These are phyloP conservation scores for Arachnomyces sp. DNA, from an alignment of 2,329 filamentous ascomycete genomes.

Conservation along the genomic window DNA sequence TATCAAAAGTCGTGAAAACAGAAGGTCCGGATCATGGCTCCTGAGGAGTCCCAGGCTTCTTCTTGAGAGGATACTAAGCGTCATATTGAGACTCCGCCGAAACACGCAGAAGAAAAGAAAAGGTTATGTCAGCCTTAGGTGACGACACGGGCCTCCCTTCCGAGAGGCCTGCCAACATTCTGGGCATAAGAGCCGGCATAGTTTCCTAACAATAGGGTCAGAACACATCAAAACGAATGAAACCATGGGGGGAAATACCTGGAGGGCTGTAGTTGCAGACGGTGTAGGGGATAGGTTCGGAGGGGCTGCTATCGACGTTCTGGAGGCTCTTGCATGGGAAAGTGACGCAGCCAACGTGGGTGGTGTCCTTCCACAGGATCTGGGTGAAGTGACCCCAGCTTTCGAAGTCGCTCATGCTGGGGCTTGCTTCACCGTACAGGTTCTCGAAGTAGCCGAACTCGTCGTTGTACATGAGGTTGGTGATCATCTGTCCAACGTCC, in stretches of 20 bases:
- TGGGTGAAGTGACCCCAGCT: conserved; percentile 69
- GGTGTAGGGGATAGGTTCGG: conserved; percentile 57
- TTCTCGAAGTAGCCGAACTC: conserved; percentile 55
- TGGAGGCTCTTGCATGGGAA: conserved; percentile 37
- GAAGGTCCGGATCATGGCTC: too few species aligned
- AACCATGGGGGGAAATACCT: conserved; percentile 49
- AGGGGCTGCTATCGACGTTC: conserved; percentile 29
- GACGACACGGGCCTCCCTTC: conserved; percentile 7
- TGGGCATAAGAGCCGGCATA: conserved; percentile 44
- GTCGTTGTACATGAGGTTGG: conserved; percentile 81
- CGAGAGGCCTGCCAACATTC: conserved; percentile 44
- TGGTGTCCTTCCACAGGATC: conserved; percentile 61
- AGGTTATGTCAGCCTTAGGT: conserved; percentile 19
- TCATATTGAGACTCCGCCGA: too few species aligned
- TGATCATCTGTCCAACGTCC: conserved; percentile 61
- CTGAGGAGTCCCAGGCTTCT: too few species aligned
- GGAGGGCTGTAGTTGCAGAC: conserved; percentile 80
- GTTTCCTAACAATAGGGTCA: conserved; percentile 41
- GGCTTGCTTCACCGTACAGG: conserved; percentile 50
- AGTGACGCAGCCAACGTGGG: conserved; percentile 55
- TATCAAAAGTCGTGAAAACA: too few species aligned
- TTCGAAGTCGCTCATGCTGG: conserved; percentile 56
- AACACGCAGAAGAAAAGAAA: conserved; percentile 2
- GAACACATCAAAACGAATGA: not conserved
- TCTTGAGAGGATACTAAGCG: too few species aligned